These are phyloP conservation scores for Marsdenia floribunda DNA, from an alignment of 257 asterid species.

Conservation along the genomic window DNA sequence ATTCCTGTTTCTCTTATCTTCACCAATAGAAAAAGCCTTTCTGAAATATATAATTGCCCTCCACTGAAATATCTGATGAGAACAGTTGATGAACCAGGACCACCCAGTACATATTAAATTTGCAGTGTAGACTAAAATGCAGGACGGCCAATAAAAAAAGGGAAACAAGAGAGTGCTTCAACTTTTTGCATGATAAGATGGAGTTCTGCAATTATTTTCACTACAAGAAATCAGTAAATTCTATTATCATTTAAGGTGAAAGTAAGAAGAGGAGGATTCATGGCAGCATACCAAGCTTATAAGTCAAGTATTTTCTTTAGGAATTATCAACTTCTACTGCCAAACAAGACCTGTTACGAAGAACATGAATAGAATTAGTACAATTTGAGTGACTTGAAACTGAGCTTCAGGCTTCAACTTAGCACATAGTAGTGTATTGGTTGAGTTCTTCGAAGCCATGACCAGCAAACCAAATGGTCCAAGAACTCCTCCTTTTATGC, in stretches of 20 bases:
- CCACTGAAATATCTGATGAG: too few relatives aligned
- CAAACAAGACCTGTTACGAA: conserved; percentile 26
- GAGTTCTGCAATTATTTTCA: too few relatives aligned
- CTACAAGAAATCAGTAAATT: too few relatives aligned
- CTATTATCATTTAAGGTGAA: too few relatives aligned
- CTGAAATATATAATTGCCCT: too few relatives aligned
- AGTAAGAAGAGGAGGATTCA: neutral
- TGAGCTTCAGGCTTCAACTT: neutral
- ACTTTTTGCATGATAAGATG: neutral
- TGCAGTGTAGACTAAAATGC: too few relatives aligned
- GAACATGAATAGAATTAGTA: neutral
- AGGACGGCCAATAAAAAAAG: too few relatives aligned
- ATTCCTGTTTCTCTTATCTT: too few relatives aligned
- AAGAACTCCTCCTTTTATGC: conserved; percentile 22
- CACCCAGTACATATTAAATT: too few relatives aligned
- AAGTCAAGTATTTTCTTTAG: conserved; percentile 19
- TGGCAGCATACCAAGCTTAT: conserved; percentile 23
- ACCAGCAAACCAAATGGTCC: conserved; percentile 36
- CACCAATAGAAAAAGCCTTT: too few relatives aligned
- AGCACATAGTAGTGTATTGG: conserved; percentile 24
- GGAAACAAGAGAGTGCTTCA: too few relatives aligned
- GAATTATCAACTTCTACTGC: conserved; percentile 21
- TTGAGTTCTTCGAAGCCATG: conserved; percentile 28
- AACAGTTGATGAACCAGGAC: too few relatives aligned
- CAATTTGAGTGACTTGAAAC: neutral